Evolutionary conservation across 208 protist species (phyloP), one percentile per base, ranked within the genome.

Genomic region (Trypanosoma grayi): DNA sequence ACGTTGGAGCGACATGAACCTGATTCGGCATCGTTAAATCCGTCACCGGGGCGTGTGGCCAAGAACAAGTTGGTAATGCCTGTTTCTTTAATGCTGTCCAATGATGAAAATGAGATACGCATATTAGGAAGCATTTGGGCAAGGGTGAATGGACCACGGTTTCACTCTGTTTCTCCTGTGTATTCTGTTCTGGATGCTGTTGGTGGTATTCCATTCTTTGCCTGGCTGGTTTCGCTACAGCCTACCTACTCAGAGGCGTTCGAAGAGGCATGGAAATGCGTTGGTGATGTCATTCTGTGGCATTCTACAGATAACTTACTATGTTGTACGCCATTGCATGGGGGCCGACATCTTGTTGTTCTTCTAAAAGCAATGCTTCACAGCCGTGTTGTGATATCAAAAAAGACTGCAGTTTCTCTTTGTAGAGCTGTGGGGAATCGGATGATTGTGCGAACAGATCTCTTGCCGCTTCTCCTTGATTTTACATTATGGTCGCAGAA

Each of bases 401-500:
- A 61, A 25, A 41, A 36, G n/a, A 53, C 27, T 8, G 67, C 67
- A 34, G 20, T 34, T 24, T 44, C 59, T 27, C 36, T 73, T 3
- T 67, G 41, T 48, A 52, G 60, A 31, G 51, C 36, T 52, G 36
- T 65, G 18, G 69, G 69, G 27, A 2, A 58, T 40, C 31, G 41
- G 4, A 34, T 60, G 25, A 60, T 75, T 45, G 18, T 64, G 13
- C 53, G 62, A 11, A 34, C 39, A n/a, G 69, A 75, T 30, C 47
- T 75, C 34, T 53, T 75, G 48, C 41, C 54, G 16, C 44, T 75
- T 67, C 20, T 75, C 6, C 45, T 75, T 27, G 62, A 75, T 25
- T 75, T 75, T 60, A 65, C 69, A 53, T 39, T 70, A 31, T 75
- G 69, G 69, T 57, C 69, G 25, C 40, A 60, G 31, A 55, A 70